These are phyloP conservation scores for Pseudonitzschia pungens DNA, from an alignment of 108 stramenopile species.

Conservation along the genomic window DNA sequence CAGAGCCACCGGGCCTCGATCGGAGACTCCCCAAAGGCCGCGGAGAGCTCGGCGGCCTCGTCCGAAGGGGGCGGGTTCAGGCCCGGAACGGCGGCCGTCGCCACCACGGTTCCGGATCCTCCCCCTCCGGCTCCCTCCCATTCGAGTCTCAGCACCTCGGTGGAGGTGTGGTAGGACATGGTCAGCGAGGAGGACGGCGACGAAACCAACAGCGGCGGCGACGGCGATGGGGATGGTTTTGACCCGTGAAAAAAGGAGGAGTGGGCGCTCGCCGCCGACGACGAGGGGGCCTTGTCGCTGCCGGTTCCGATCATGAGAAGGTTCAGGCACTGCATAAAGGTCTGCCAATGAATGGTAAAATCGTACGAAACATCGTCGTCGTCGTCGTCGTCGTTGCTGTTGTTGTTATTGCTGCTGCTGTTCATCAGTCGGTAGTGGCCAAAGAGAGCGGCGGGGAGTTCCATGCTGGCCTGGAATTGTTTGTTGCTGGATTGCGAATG, in stretches of 20 bases:
- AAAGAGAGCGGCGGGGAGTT: slow-evolving; percentile 22
- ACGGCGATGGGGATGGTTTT: not conserved
- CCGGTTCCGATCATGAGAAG: slow-evolving; percentile 21
- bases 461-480: slow-evolving; percentile 34
- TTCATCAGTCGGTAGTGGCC: slow-evolving; percentile 1
- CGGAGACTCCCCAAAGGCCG: slow-evolving; percentile 22
- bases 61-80: slow-evolving; percentile 23
- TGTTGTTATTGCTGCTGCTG: not conserved
- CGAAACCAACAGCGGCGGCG: not conserved
- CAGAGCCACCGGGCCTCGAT: slow-evolving; percentile 24
- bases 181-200: not conserved
- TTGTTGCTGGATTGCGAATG: slow-evolving; percentile 27
- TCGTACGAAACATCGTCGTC: slow-evolving; percentile 1
- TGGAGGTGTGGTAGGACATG: slow-evolving; percentile 10
- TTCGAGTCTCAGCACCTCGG: slow-evolving; percentile 18
- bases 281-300: not conserved
- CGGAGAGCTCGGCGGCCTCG: slow-evolving; percentile 18
- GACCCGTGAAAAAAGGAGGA: not conserved
- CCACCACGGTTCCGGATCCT: not conserved
- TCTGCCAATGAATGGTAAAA: slow-evolving; percentile 22
- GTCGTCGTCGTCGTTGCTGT: slow-evolving; percentile 1
- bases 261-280: no score
- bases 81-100: slow-evolving; percentile 24
- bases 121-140: slow-evolving; percentile 16
- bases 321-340: slow-evolving; percentile 29